A percentile compares a stretch with the other conserved stretches of the same genome.
These are phyloP conservation scores for Amniculicola lignicola DNA, from an alignment of 495 filamentous ascomycete species.

Conservation along the genomic window DNA sequence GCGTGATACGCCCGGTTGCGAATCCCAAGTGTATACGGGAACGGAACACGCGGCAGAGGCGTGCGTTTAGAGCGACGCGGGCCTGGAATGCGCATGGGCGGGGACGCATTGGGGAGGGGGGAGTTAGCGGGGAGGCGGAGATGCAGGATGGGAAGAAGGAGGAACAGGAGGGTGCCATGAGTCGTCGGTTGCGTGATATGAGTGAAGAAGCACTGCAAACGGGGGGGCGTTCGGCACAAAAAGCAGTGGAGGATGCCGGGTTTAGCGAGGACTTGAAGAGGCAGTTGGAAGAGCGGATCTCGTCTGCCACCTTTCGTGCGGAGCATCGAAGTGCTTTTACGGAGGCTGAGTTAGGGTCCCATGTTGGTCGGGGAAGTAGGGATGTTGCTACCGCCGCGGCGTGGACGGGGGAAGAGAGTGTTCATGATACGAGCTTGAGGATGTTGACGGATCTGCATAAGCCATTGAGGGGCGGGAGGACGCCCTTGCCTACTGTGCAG, in stretches of 20 bases:
- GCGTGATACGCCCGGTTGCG: no score
- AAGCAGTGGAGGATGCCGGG: slow-evolving; percentile 77
- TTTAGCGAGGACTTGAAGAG: slow-evolving; percentile 83
- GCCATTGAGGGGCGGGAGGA: slow-evolving; percentile 53
- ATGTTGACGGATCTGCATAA: slow-evolving; percentile 87
- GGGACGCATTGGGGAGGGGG: background rate
- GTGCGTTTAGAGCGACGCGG: no score
- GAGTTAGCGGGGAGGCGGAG: background rate
- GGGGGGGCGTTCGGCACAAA: slow-evolving; percentile 65
- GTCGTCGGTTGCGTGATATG: slow-evolving; percentile 68
- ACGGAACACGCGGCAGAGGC: no score
- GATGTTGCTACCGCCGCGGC: slow-evolving; percentile 66
- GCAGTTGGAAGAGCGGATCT: slow-evolving; percentile 69
- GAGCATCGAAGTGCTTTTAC: slow-evolving; percentile 69
- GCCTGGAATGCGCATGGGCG: background rate
- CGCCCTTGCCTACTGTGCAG: slow-evolving; percentile 36
- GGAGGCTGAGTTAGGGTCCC: slow-evolving; percentile 57
- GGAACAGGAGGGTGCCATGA: slow-evolving; percentile 58
- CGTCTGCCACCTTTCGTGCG: slow-evolving; percentile 64
- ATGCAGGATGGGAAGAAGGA: background rate
- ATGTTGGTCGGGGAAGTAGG: slow-evolving; percentile 68
- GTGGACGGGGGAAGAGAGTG: slow-evolving; percentile 75
- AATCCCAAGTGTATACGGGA: no score
- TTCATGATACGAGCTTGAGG: slow-evolving; percentile 72
- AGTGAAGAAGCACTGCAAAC: slow-evolving; percentile 74